Evolutionary conservation across 169 alveolate genomes (phyloP), one percentile per base, ranked within the genome.

Genomic region (Cryptosporidium tyzzeri): DNA sequence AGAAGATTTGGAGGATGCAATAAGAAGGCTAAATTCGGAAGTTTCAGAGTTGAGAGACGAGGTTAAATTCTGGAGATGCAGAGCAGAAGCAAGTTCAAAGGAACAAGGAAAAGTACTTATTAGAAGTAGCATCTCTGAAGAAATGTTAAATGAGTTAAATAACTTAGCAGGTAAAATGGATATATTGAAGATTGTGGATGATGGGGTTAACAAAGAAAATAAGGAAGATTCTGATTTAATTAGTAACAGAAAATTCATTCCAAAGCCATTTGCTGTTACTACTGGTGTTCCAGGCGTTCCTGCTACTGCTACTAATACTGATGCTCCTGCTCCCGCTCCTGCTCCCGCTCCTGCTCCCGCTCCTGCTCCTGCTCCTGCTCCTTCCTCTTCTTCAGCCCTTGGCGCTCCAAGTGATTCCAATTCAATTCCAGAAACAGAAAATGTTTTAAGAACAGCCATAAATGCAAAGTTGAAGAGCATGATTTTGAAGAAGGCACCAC

Each of bases 1-100:
- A n/a, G 86, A 73, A 23, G 86, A 73, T 26, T 59, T 73, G 58
- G 86, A 73, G 45, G 71, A 51, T 21, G 7, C 26, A 10, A 41
- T 73, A 6, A 37, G 51, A 55, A 73, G 58, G 51, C 21, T 73
- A 7, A 53, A 53, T 35, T 23, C n/a, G 8, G 86, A 73, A 58
- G 39, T 73, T 31, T 51, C 58, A 16, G 53, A 73, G 16, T 39
- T 73, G 10, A 53, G 10, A n/a, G 58, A 59, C 2, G 86, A 73
- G 48, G 62, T 73, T 9, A 73, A 73, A 35, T 73, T 73, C 48
- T 73, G 86, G 86, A 73, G 70, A 35, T 53, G 86, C 23, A 73
- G 86, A 73, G 86, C 86, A 9, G 70, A 55, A n/a, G 86, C n/a
- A 35, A 55, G 68, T 26, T 26, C 55, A 23, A 53, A 31, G 18